Percentiles rank a stretch among this genome's conserved stretches.
Evolutionary conservation across 2,329 filamentous ascomycete genomes (phyloP).

Genomic region (Pseudogymnoascus verrucosus): DNA sequence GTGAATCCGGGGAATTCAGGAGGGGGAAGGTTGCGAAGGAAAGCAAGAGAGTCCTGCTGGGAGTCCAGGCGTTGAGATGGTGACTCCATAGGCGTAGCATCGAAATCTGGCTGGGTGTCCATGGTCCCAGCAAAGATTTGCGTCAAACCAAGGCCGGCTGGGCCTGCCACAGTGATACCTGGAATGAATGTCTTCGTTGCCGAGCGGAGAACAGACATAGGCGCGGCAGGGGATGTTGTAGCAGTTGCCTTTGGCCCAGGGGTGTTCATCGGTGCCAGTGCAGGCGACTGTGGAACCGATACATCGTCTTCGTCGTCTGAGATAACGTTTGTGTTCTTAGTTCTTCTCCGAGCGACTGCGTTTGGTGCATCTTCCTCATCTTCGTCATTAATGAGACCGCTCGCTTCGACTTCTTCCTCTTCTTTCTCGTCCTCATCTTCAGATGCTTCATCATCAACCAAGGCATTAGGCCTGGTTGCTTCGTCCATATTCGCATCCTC

Average conservation of each 20-base stretch:
- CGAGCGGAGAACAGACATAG: constrained; percentile 58
- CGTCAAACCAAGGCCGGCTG: constrained; percentile 66
- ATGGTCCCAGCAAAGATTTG: constrained; percentile 90
- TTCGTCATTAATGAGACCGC: constrained; percentile 25
- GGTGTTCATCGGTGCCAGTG: constrained; percentile 17
- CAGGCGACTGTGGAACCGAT: constrained; percentile 14
- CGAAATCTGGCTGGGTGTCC: constrained; percentile 47
- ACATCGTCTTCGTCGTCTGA: constrained; percentile 28
- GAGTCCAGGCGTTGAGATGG: constrained; percentile 16
- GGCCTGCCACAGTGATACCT: constrained; percentile 51
- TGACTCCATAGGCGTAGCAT: constrained; percentile 12
- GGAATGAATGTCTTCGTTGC: constrained; percentile 64
- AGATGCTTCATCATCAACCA: constrained; percentile 28
- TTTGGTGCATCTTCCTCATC: constrained; percentile 22
- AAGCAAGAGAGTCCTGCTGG: constrained; percentile 38
- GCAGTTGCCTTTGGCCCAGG: constrained; percentile 13
- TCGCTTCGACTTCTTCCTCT: constrained; percentile 19
- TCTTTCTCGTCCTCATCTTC: constrained; percentile 34
- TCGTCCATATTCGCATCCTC: constrained; percentile 30
- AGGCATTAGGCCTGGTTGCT: constrained; percentile 22
- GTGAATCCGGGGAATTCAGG: constrained; percentile 40
- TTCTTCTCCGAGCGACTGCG: background rate
- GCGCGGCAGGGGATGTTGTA: constrained; percentile 39
- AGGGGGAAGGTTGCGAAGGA: constrained; percentile 42
- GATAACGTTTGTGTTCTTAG: background rate